A percentile compares a stretch with the other conserved stretches of the same genome.
Evolutionary conservation across 2,329 filamentous ascomycete species (phyloP).

Genomic region (Aureobasidium mangrovei): DNA sequence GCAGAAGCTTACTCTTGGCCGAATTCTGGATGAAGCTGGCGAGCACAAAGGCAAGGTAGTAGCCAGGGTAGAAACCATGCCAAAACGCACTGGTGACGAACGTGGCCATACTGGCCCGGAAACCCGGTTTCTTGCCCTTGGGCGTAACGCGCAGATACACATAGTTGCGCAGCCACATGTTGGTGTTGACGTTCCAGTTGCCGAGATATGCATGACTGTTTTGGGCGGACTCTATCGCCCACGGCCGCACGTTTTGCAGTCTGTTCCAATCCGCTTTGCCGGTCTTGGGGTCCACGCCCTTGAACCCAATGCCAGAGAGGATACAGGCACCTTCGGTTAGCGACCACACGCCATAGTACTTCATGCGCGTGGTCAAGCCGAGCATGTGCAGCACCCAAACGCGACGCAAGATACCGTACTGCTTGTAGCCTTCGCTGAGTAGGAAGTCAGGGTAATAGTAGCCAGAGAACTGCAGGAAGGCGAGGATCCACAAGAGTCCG

Average conservation of each 20-base stretch:
- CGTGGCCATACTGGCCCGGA: conserved; percentile 85
- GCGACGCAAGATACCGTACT: conserved; percentile 60
- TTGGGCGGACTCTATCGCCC: conserved; percentile 79
- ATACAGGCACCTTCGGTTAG: conserved; percentile 93
- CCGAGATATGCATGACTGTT: conserved; percentile 88
- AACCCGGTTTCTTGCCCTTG: conserved; percentile 90
- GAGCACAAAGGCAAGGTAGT: conserved; percentile 84
- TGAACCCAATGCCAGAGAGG: conserved; percentile 85
- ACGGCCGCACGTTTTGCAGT: conserved; percentile 79
- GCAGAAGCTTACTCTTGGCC: conserved; percentile 68
- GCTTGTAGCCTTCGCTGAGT: conserved; percentile 56
- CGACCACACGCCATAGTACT: conserved; percentile 96
- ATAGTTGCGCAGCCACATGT: conserved; percentile 92
- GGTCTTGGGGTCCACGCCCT: conserved; percentile 76
- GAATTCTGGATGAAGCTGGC: conserved; percentile 87
- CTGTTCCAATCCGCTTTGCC: conserved; percentile 85
- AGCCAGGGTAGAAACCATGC: conserved; percentile 97
- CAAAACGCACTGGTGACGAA: conserved; percentile 93
- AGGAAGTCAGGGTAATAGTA: conserved; percentile 58
- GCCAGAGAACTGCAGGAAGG: conserved; percentile 64
- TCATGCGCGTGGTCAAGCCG: conserved; percentile 70
- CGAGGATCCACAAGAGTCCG: conserved; percentile 70
- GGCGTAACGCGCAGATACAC: conserved; percentile 92
- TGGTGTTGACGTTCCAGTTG: conserved; percentile 98
- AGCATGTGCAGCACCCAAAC: conserved; percentile 78